Base-by-base conservation (phyloP, 2,329 filamentous ascomycete genomes). In the Monosporascus ibericus region DNA sequence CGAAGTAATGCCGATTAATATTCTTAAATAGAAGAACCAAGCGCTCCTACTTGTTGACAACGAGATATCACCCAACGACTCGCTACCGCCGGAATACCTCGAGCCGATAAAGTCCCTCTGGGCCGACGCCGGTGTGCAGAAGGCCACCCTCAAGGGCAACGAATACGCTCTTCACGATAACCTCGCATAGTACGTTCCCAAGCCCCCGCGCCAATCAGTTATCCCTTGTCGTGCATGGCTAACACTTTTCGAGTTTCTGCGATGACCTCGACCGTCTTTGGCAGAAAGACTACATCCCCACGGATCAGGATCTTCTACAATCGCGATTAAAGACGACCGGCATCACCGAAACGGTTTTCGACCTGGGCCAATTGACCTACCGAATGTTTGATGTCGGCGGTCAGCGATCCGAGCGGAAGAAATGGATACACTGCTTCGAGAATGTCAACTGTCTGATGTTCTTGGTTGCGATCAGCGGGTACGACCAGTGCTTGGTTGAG, bases 121-220 rank as follows among this genome's bases (percentile, higher is more conserved):
- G 94, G 74, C 74, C 25, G 92, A 99, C 69, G 75, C 73, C 40
- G 91, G 92, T 54, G 88, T 97, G 50, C 90, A 90, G 69, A 77
- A 84, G 63, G 90, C 91, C n/a, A 94, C 97, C 59, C 79, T 85
- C 48, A 92, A 94, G 72, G 94, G 94, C 62, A 96, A 97, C 69
- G 92, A 96, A 74, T 97, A 92, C 72, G 92, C 94, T 18, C 80
- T 97, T 48, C 92, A 97, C 69, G 94, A 97, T 75, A 97, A 97
- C 66, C 74, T 97, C 60, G 84, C 85, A 73, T 99, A 96, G 91
- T 96, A 76, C 65, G 88, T 76, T 48, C 18, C 14, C 22, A 27
- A 44, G 40, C 5, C 22, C 30, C 39, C 52, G 44, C 18, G 50
- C 44, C 42, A 27, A 11, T 44, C 30, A 24, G 40, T 39, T 38